A percentile compares a stretch with the other conserved stretches of the same genome.
These are phyloP conservation scores for Dorcoceras hygrometricum DNA, from an alignment of 257 asterid species.

Conservation along the genomic window DNA sequence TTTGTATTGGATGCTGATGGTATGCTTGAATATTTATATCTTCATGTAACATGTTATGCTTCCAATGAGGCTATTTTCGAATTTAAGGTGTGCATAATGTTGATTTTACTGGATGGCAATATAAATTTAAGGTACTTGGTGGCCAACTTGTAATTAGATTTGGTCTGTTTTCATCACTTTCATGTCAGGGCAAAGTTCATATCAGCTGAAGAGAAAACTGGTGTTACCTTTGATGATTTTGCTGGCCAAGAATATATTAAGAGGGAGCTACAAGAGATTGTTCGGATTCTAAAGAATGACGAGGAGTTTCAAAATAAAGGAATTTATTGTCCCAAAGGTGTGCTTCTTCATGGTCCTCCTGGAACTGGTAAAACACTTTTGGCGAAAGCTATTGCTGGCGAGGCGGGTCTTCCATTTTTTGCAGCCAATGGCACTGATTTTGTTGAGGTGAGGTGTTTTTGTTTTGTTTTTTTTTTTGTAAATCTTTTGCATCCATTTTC, in stretches of 20 bases:
- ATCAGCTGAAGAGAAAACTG: conserved; percentile 97
- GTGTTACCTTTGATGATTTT: conserved; percentile 92
- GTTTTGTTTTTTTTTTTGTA: not conserved
- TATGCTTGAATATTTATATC: too few species aligned
- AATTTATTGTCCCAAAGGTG: conserved; percentile 98
- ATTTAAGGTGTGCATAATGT: conserved; percentile 5
- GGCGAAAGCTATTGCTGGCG: conserved; percentile 99
- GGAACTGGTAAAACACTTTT: conserved; percentile 99
- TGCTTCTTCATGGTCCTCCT: conserved; percentile 98
- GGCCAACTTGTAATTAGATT: conserved; percentile 18
- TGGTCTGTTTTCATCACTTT: conserved; percentile 27
- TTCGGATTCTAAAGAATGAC: conserved; percentile 77
- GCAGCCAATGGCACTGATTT: conserved; percentile 98
- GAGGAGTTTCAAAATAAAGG: conserved; percentile 93
- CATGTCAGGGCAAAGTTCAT: conserved; percentile 84
- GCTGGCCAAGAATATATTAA: conserved; percentile 99
- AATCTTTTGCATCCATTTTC: conserved; percentile 7
- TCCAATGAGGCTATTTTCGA: not conserved
- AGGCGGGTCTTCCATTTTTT: conserved; percentile 98
- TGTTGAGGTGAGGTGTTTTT: conserved; percentile 73
- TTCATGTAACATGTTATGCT: not conserved
- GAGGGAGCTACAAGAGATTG: conserved; percentile 97
- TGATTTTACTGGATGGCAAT: conserved; percentile 20
- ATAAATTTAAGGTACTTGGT: conserved; percentile 9
- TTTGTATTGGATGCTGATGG: conserved; percentile 2